Evolutionary conservation across 2,329 filamentous ascomycete genomes (phyloP), one percentile per base, ranked within the genome.

Genomic region (Lasiodiplodia citricola): DNA sequence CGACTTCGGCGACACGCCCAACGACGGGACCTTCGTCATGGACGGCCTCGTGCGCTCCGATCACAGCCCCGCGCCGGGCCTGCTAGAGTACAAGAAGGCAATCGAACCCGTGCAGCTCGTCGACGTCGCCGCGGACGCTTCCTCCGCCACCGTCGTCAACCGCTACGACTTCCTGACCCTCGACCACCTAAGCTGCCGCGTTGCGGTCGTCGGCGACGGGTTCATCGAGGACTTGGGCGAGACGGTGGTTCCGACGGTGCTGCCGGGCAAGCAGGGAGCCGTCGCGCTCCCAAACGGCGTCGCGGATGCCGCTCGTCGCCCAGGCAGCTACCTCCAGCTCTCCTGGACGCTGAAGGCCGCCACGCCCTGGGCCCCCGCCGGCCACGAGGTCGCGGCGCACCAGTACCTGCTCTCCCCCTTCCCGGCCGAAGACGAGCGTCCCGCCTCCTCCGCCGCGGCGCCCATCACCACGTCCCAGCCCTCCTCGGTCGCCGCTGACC

Each of bases 11-110:
- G 81, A 83, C 54, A 71, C 76, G 11, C 77, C 79, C 0, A 80
- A 82, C 56, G 81, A 82, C 57, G 73, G 75, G 16, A 82, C 80
- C n/a, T 83, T 83, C 57, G 80, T 83, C 25, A 81, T 83, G 79
- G 81, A 83, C 52, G 81, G 81, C 2, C 75, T 83, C 10, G 74
- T 81, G 18, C 75, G 80, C 67, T 81, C 80, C 3, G 78, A 82
- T 21, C 81, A 83, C 70, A 77, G 73, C 2, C 79, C 80, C 0
- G 81, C 78, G 25, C 78, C 80, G 14, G 81, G 80, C 2, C 66
- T 83, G 68, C 71, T 78, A 2, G 81, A 83, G 68, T 82, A 82
- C 71, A 81, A 81, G 72, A 82, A 83, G 60, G 80, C 80, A 2
- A 78, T 83, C 13, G 80, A 82, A 70, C 81, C 81, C 5, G 80